A percentile compares a stretch with the other conserved stretches of the same genome.
Conservation (phyloP, 2,329 filamentous ascomycete genomes). For the Fusarium sp. region DNA sequence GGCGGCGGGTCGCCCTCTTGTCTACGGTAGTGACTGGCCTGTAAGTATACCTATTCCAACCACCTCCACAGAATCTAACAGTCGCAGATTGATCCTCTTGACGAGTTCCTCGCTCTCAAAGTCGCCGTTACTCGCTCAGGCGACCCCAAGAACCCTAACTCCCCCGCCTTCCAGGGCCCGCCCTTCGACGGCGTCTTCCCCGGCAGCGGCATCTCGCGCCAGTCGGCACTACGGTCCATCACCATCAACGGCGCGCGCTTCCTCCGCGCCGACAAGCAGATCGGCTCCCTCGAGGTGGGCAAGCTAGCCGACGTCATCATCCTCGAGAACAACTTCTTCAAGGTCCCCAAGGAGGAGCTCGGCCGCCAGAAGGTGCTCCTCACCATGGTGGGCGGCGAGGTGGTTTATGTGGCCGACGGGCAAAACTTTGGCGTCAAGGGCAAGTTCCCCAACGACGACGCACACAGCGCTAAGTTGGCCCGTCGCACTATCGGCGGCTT, state of each 20-base stretch:
- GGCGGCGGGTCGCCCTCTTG: slow-evolving; percentile 30
- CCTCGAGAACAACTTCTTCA: slow-evolving; percentile 45
- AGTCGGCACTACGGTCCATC: slow-evolving; percentile 39
- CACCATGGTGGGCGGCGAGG: slow-evolving; percentile 47
- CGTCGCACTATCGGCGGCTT: slow-evolving; percentile 41
- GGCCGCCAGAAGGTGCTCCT: slow-evolving; percentile 44
- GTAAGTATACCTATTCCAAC: slow-evolving; percentile 24
- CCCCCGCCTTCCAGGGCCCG: slow-evolving; percentile 38
- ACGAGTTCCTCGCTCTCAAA: slow-evolving; percentile 48
- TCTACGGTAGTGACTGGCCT: slow-evolving; percentile 49
- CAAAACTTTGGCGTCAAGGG: slow-evolving; percentile 41
- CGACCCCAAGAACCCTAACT: slow-evolving; percentile 46
- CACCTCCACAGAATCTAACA: not conserved
- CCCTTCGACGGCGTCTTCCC: slow-evolving; percentile 41
- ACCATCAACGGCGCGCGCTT: slow-evolving; percentile 44
- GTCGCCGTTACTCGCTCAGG: slow-evolving; percentile 46
- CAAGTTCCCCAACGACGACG: slow-evolving; percentile 45
- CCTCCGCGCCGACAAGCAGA: slow-evolving; percentile 43
- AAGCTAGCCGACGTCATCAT: slow-evolving; percentile 47
- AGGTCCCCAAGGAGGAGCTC: slow-evolving; percentile 42
- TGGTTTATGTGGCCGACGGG: slow-evolving; percentile 45
- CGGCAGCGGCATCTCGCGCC: slow-evolving; percentile 41
- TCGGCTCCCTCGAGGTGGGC: slow-evolving; percentile 46
- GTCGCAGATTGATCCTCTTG: slow-evolving; percentile 46
- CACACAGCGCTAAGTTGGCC: slow-evolving; percentile 24